A percentile compares a stretch with the other conserved stretches of the same genome.
Conservation (phyloP, 176 grass and related monocot genomes). For the Paspalum vaginatum region DNA sequence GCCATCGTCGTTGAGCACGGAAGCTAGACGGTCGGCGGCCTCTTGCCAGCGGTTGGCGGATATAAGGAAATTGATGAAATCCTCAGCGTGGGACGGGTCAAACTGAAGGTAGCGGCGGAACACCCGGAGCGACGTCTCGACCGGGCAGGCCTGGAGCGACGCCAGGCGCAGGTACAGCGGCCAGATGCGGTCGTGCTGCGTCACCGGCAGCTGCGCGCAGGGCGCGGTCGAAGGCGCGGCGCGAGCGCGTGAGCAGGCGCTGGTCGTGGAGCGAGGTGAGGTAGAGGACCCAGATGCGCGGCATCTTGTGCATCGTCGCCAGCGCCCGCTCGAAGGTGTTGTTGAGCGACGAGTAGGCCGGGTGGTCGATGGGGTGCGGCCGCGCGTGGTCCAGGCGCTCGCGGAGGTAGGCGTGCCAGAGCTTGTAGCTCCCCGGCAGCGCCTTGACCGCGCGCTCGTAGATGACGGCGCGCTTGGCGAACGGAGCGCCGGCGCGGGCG, state of each 20-base stretch:
- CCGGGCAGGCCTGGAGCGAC: constrained; percentile 63
- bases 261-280: constrained; percentile 71
- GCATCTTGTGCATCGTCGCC: constrained; percentile 88
- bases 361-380: constrained; percentile 60
- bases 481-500: constrained; percentile 65
- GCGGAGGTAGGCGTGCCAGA: constrained; percentile 85
- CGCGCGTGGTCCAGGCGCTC: constrained; percentile 75
- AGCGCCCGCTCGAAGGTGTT: constrained; percentile 84
- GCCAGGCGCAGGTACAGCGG: constrained; percentile 70
- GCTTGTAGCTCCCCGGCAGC: constrained; percentile 74
- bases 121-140: constrained; percentile 79
- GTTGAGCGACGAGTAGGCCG: constrained; percentile 68
- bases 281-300: constrained; percentile 73
- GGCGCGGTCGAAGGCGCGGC: constrained; percentile 67
- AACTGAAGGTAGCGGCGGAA: constrained; percentile 87
- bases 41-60: constrained; percentile 70
- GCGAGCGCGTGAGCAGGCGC: constrained; percentile 59
- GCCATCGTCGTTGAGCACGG: constrained; percentile 68
- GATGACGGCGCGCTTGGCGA: constrained; percentile 73
- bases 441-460: constrained; percentile 84
- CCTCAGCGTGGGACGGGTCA: constrained; percentile 76
- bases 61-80: constrained; percentile 82
- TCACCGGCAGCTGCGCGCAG: constrained; percentile 72
- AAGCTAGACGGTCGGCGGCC: constrained; percentile 62
- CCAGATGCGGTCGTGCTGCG: constrained; percentile 91